These are phyloP conservation scores for Euphrasia confusa DNA, from an alignment of 257 asterid genomes.

Conservation along the genomic window DNA sequence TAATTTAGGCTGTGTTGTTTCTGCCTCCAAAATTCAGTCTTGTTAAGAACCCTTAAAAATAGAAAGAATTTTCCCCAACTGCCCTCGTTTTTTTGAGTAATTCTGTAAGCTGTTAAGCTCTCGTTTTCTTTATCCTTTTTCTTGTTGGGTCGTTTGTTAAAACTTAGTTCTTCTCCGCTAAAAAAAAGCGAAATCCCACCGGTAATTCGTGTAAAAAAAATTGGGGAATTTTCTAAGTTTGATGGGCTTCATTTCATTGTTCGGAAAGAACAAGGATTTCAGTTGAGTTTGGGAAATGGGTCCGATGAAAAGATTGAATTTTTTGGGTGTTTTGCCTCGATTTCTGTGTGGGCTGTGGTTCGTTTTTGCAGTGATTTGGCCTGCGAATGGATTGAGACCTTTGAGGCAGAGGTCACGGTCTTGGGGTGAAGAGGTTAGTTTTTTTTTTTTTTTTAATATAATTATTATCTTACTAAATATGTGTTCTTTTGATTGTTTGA, in stretches of 20 bases:
- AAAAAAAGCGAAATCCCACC: constrained; percentile 50
- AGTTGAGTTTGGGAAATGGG: constrained; percentile 53
- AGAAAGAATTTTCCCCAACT: constrained; percentile 12
- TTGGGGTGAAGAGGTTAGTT: constrained; percentile 95
- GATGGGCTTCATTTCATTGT: constrained; percentile 39
- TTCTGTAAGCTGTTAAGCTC: neutral
- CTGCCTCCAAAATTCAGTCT: neutral
- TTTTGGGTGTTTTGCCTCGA: constrained; percentile 34
- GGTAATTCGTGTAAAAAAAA: constrained; percentile 17
- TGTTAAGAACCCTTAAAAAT: constrained; percentile 21
- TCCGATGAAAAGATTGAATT: constrained; percentile 34
- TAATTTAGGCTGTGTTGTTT: neutral
- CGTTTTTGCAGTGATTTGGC: constrained; percentile 32
- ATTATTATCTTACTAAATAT: neutral
- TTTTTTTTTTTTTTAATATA: neutral
- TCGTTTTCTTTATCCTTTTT: constrained; percentile 45
- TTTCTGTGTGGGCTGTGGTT: constrained; percentile 48
- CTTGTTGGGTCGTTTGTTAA: constrained; percentile 60
- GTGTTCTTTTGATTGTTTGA: constrained; percentile 10
- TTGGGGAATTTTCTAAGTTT: constrained; percentile 11
- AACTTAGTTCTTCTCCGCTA: constrained; percentile 37
- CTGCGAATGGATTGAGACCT: constrained; percentile 72
- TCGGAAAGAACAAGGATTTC: constrained; percentile 37
- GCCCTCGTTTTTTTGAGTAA: constrained; percentile 12
- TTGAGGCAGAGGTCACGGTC: constrained; percentile 71